Conservation (phyloP, 177 flowering plant genomes). For the Vitis hybrid region DNA sequence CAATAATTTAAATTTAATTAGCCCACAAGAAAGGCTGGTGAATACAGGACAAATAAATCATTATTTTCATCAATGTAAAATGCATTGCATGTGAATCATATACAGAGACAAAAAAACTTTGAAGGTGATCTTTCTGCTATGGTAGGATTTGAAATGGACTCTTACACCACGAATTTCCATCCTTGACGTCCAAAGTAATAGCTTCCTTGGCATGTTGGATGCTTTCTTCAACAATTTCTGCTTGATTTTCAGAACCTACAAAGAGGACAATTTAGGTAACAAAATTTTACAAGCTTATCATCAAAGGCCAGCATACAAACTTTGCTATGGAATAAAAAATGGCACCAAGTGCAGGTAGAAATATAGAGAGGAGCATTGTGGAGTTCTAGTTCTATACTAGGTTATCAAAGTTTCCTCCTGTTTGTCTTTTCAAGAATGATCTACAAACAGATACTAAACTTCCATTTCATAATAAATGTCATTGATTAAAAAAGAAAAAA, state of each 20-base stretch:
- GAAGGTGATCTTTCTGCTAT: not conserved
- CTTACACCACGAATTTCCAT: constrained; percentile 97
- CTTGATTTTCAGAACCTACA: constrained; percentile 62
- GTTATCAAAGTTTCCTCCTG: not conserved
- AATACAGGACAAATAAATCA: not conserved
- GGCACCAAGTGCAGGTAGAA: not conserved
- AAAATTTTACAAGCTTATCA: not conserved
- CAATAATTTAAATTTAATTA: not conserved
- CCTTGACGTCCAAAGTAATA: constrained; percentile 74
- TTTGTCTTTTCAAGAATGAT: not conserved
- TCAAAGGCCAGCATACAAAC: not conserved
- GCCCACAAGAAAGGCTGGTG: not conserved
- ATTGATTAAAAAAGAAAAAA: too few species aligned
- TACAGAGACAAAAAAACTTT: not conserved
- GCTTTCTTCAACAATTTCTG: constrained; percentile 74
- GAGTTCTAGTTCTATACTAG: not conserved
- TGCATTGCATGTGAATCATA: not conserved
- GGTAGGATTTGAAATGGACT: not conserved
- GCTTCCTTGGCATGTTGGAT: constrained; percentile 90
- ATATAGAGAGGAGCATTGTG: not conserved
- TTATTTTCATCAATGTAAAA: not conserved
- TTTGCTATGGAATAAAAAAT: not conserved
- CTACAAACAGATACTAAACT: not conserved
- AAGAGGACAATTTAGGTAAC: not conserved
- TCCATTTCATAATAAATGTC: not conserved